Percentiles rank a stretch among this genome's conserved stretches.
Evolutionary conservation across 1,139 yeast genomes (phyloP).

Genomic region (Taphrina confusa): DNA sequence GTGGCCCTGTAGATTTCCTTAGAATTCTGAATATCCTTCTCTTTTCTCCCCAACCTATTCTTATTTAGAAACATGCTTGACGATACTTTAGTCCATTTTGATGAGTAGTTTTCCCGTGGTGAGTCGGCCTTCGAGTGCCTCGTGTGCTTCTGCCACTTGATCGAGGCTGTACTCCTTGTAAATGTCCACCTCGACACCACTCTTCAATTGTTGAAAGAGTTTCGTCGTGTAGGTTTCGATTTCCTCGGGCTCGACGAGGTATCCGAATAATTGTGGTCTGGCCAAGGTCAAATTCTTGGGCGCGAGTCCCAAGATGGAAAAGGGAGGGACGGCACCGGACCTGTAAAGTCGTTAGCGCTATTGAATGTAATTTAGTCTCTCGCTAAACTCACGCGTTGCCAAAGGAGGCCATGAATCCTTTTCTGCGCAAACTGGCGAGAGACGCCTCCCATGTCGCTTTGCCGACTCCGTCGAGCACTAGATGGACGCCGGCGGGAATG

Average conservation of each 20-base stretch:
- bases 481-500: slow-evolving; percentile 76
- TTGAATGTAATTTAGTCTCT: too few species aligned
- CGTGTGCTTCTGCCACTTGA: slow-evolving; percentile 66
- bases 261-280: slow-evolving; percentile 66
- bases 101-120: slow-evolving; percentile 69
- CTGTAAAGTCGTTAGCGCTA: too few species aligned
- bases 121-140: slow-evolving; percentile 66
- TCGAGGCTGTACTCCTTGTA: slow-evolving; percentile 60
- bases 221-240: slow-evolving; percentile 57
- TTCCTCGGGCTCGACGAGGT: slow-evolving; percentile 58
- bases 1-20: slow-evolving; percentile 21
- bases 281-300: slow-evolving; percentile 53
- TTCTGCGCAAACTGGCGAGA: slow-evolving; percentile 61
- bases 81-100: slow-evolving; percentile 1
- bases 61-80: too few species aligned
- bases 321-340: slow-evolving; percentile 27
- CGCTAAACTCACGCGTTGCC: slow-evolving; percentile 61
- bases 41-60: not conserved
- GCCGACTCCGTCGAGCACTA: slow-evolving; percentile 78
- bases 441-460: slow-evolving; percentile 72
- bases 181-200: slow-evolving; percentile 59
- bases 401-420: slow-evolving; percentile 72
- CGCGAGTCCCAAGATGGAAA: slow-evolving; percentile 46
- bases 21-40: not conserved
- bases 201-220: slow-evolving; percentile 52